Evolutionary conservation across 495 filamentous ascomycete species (phyloP).

Genomic region (Aspergillus sclerotiicarbonarius): DNA sequence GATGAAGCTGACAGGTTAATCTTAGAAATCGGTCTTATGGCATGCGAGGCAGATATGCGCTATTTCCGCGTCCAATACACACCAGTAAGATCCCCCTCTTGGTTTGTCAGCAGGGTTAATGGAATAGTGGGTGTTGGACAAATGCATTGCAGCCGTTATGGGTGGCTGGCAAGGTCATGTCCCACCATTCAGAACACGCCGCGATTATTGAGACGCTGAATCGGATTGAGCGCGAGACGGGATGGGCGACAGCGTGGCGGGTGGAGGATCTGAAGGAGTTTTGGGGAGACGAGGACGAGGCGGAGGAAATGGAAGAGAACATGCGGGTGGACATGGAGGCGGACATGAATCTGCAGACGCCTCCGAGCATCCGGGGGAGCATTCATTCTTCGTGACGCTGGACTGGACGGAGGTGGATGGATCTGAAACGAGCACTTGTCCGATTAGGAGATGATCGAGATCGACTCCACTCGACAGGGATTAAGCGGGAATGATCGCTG

Average conservation of each 20-base stretch:
- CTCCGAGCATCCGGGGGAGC: conserved; percentile 5
- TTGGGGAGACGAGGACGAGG: conserved; percentile 38
- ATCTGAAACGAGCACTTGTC: background rate
- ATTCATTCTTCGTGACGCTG: background rate
- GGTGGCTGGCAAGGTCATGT: conserved; percentile 45
- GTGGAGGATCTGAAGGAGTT: conserved; percentile 42
- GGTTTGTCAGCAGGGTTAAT: background rate
- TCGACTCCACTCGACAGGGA: background rate
- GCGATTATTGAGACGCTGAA: conserved; percentile 38
- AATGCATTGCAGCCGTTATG: conserved; percentile 49
- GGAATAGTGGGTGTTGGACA: conserved; percentile 43
- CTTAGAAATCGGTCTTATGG: conserved; percentile 40
- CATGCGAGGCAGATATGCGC: conserved; percentile 47
- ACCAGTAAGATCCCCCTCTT: conserved; percentile 26
- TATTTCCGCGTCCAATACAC: conserved; percentile 38
- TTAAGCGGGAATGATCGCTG: background rate
- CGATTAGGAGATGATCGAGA: background rate
- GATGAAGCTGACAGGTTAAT: background rate
- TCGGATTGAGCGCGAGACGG: conserved; percentile 40
- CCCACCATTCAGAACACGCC: conserved; percentile 43
- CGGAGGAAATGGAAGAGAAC: conserved; percentile 7
- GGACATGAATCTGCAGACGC: conserved; percentile 7
- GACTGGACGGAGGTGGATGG: background rate
- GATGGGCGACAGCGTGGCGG: conserved; percentile 45
- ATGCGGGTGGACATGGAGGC: conserved; percentile 5